Evolutionary conservation across 192 early-diverging fungal species (phyloP).

Genomic region (Phlyctochytrium planicorne): DNA sequence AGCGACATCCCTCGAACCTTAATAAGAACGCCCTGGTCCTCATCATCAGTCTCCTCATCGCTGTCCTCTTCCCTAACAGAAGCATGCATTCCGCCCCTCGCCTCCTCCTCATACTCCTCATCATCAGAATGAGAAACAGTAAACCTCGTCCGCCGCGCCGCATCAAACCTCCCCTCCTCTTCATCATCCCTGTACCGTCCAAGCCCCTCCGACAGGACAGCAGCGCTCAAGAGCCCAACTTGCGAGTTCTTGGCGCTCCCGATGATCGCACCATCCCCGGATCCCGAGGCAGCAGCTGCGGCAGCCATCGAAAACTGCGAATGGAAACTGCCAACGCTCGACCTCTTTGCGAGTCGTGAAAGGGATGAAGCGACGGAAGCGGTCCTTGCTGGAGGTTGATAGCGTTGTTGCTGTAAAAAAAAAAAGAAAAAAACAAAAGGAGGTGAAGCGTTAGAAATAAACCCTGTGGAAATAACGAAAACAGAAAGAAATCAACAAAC

Average conservation of each 20-base stretch:
- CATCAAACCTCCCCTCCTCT: too few species aligned
- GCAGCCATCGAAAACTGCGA: neutral
- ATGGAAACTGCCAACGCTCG: neutral
- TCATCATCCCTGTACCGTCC: neutral
- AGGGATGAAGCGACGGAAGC: neutral
- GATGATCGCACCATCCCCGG: neutral
- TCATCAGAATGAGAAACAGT: neutral
- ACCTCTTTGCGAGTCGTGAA: neutral
- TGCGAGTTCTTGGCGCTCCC: neutral
- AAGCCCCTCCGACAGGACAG: neutral
- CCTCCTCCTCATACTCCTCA: neutral
- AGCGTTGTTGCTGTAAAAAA: too few species aligned
- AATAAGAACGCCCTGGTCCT: neutral
- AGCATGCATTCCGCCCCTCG: neutral
- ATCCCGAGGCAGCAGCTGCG: neutral
- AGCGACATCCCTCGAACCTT: neutral
- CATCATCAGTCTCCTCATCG: neutral
- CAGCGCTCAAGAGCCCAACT: neutral
- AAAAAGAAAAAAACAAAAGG: too few species aligned
- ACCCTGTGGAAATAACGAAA: too few species aligned
- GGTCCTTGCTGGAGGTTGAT: too few species aligned
- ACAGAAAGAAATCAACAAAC: too few species aligned
- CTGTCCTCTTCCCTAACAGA: neutral
- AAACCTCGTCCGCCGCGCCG: neutral
- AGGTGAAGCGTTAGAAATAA: too few species aligned